Evolutionary conservation across 441 rosid genomes (phyloP).

Genomic region (Syzygium malaccense): DNA sequence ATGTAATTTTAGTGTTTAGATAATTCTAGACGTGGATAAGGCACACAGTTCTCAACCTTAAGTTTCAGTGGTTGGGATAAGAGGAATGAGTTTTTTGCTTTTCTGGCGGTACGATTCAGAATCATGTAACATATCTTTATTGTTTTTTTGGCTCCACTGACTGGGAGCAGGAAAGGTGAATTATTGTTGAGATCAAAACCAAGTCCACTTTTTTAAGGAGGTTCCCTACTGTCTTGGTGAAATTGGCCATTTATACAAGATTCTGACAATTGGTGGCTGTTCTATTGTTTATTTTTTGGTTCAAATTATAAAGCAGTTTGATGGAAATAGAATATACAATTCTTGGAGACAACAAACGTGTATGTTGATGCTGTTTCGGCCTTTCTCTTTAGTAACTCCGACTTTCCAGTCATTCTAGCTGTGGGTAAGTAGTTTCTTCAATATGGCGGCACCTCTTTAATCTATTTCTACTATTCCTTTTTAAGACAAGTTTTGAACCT

Average conservation of each 20-base stretch:
- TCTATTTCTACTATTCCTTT: not conserved
- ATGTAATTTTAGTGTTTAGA: conserved; percentile 19
- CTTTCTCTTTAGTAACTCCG: not conserved
- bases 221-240: conserved; percentile 2
- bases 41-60: conserved; percentile 15
- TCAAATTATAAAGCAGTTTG: not conserved
- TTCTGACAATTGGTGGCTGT: conserved; percentile 11
- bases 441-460: not conserved
- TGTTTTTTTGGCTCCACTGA: conserved; percentile 15
- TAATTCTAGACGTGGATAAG: conserved; percentile 15
- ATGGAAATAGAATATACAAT: conserved; percentile 12
- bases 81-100: conserved; percentile 1
- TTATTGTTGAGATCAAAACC: conserved; percentile 14
- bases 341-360: conserved; percentile 9
- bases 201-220: conserved; percentile 33
- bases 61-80: conserved; percentile 10
- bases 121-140: conserved; percentile 11
- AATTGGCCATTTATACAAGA: conserved; percentile 8
- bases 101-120: conserved; percentile 7
- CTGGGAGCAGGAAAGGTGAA: conserved; percentile 17
- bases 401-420: not conserved
- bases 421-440: not conserved
- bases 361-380: not conserved
- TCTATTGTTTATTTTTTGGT: not conserved
- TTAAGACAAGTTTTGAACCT: not conserved